Evolutionary conservation across 179 eudicot species (phyloP), one percentile per base, ranked within the genome.

Genomic region (Carnegiea gigantea): DNA sequence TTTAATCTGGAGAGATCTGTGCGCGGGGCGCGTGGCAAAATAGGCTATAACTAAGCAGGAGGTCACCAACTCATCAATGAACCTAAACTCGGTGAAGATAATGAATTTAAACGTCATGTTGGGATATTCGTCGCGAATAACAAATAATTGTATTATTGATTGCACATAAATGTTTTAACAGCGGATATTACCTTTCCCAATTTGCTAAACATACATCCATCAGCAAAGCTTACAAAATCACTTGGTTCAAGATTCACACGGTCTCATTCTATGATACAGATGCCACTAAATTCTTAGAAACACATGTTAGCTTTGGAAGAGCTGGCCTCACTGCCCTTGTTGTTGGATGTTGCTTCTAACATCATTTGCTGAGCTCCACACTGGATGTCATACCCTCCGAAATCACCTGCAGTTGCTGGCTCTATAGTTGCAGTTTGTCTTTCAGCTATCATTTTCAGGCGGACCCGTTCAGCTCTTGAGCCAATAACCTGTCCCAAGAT

Each of bases 401-500:
- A 46, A 17, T 68, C 86, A 6, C 67, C 70, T 24, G 17, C 21
- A 33, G 71, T 62, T 15, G 71, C 82, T 62, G 53, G 53, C 83
- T 81, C 78, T 5, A 51, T 9, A 60, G 67, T 73, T 43, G 71
- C 67, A 21, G 79, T 80, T 15, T 75, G 86, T 83, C 87, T 60
- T 86, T 51, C 82, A 17, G 86, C 85, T 44, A 82, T 79, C 6
- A 84, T 85, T 78, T 81, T 90, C 81, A 93, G 76, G 74, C 98
- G 85, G 33, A 87, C 43, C 15, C 94, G 82, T 82, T 93, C 98
- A 14, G 97, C 98, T 77, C 91, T 85, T 6, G 98, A 92, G 26
- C 98, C 98, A 73, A 93, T 90, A 10, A 88, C 86, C 83, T 93
- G 98, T 11, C 98, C 98, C 14, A 93, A 78, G 43, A 93, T 85